A percentile compares a stretch with the other conserved stretches of the same genome.
Evolutionary conservation across 805 yeast genomes (phyloP).

Genomic region (Ogataea salicorniae): DNA sequence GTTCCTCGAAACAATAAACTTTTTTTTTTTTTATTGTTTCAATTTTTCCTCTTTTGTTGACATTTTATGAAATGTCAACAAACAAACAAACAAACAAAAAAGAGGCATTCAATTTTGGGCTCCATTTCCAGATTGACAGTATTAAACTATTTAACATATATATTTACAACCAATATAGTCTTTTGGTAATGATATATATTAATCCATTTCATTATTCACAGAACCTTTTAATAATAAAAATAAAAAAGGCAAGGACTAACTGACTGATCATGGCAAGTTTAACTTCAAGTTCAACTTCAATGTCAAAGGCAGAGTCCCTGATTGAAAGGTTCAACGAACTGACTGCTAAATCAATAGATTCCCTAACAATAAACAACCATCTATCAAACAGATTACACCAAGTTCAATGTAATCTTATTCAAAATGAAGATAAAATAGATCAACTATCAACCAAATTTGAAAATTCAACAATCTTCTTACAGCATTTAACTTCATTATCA

Average conservation of each 20-base stretch:
- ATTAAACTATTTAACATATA: no score
- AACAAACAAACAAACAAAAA: neutral
- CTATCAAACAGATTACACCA: constrained; percentile 14
- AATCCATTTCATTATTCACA: no score
- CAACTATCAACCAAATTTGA: constrained; percentile 21
- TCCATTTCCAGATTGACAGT: neutral
- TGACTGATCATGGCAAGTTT: no score
- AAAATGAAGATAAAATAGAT: constrained; percentile 19
- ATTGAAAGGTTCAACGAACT: constrained; percentile 13
- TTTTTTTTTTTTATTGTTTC: no score
- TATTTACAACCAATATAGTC: no score
- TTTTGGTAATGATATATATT: no score
- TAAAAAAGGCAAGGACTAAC: no score
- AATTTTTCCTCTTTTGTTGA: no score
- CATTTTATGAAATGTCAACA: neutral
- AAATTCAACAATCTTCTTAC: constrained; percentile 24
- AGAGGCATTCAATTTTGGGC: neutral
- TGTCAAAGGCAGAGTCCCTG: constrained; percentile 8
- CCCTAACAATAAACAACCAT: constrained; percentile 11
- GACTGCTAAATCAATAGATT: constrained; percentile 11
- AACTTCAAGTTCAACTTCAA: neutral
- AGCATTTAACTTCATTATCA: constrained; percentile 28
- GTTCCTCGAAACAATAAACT: no score
- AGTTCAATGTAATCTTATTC: constrained; percentile 14
- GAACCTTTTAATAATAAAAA: no score